Evolutionary conservation across 2,329 filamentous ascomycete species (phyloP).

Genomic region (Fusarium siculi): DNA sequence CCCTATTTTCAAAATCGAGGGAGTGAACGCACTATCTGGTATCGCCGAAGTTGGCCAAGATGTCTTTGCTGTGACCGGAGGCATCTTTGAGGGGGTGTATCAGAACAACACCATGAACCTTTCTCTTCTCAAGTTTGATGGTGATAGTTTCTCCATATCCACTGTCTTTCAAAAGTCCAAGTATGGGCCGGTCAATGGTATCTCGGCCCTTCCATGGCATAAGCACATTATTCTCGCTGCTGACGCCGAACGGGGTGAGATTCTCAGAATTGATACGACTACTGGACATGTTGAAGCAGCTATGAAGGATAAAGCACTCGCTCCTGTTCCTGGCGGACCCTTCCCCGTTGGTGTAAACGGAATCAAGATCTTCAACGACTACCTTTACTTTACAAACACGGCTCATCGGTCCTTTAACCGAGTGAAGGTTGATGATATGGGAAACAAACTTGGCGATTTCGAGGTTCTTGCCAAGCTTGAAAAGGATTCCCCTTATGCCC

Average conservation of each 20-base stretch:
- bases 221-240: constrained; percentile 6
- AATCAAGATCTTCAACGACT: background rate
- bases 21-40: background rate
- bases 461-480: background rate
- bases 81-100: background rate
- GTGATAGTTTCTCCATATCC: background rate
- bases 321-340: background rate
- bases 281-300: background rate
- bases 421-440: background rate
- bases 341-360: constrained; percentile 1
- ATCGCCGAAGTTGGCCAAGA: background rate
- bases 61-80: background rate
- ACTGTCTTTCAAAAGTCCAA: background rate
- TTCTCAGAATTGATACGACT: background rate
- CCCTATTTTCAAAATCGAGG: background rate
- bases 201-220: background rate
- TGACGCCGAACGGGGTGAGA: background rate
- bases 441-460: background rate
- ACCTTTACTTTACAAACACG: constrained; percentile 11
- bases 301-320: background rate
- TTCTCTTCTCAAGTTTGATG: background rate
- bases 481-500: accelerated
- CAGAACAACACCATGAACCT: background rate
- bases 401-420: background rate
- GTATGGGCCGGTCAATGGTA: background rate